Evolutionary conservation across 2,329 filamentous ascomycete species (phyloP).

Genomic region (Fusarium torulosum): DNA sequence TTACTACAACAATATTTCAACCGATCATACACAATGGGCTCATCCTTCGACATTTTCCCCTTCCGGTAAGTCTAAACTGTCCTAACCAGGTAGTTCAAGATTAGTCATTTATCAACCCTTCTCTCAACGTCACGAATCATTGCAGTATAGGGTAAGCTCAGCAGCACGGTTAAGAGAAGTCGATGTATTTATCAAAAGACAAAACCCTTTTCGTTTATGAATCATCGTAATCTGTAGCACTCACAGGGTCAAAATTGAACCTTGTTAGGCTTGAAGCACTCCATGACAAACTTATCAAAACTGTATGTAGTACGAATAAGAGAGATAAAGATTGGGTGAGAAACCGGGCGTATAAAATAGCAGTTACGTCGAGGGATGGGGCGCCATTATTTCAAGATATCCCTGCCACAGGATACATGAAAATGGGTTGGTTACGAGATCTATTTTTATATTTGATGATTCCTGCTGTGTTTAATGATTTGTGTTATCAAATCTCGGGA

Average conservation of each 20-base stretch:
- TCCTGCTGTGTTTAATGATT: not conserved
- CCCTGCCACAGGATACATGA: not conserved
- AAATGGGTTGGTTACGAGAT: not conserved
- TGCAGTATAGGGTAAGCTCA: not conserved
- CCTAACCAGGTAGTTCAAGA: not conserved
- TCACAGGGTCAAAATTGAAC: too few relatives aligned
- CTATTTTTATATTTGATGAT: not conserved
- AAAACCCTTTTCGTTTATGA: not conserved
- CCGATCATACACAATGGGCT: too few relatives aligned
- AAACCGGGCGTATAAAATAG: not conserved
- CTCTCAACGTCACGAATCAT: too few relatives aligned
- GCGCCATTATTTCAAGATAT: not conserved
- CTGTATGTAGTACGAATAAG: too few relatives aligned
- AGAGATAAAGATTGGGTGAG: not conserved
- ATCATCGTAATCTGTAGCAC: not conserved
- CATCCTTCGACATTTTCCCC: not conserved
- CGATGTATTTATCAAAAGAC: not conserved
- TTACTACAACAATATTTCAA: not conserved
- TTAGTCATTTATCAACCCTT: not conserved
- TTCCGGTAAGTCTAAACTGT: not conserved
- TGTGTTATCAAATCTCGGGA: not conserved
- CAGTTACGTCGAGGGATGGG: slow-evolving; percentile 8
- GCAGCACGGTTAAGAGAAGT: not conserved
- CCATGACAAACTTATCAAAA: not conserved
- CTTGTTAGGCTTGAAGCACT: too few relatives aligned